A percentile compares a stretch with the other conserved stretches of the same genome.
Conservation (phyloP, 1,139 yeast species). For the Hyphopichia burtonii region DNA sequence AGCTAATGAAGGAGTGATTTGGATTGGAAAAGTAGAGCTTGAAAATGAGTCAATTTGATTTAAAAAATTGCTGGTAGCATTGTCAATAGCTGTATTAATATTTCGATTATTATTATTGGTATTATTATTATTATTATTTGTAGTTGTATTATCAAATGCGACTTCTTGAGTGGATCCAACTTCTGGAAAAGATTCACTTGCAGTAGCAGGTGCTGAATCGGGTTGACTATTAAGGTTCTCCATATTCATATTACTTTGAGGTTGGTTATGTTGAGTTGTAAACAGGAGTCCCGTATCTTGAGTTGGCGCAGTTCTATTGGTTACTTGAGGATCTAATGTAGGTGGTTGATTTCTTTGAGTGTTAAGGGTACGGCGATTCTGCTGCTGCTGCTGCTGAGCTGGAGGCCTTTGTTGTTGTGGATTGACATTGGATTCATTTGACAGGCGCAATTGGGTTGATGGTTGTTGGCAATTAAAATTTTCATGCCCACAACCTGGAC, state of each 20-base stretch:
- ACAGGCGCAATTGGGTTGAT: conserved; percentile 5
- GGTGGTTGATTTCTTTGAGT: conserved; percentile 2
- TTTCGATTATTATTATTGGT: background rate
- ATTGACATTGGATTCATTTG: conserved; percentile 1
- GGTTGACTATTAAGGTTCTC: conserved; percentile 1
- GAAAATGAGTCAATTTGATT: conserved; percentile 5
- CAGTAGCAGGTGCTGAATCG: conserved; percentile 1
- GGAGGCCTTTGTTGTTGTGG: conserved; percentile 5
- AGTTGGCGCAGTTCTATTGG: conserved; percentile 1
- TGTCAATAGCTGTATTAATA: background rate
- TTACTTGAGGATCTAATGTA: background rate
- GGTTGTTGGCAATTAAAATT: background rate
- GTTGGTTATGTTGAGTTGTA: background rate
- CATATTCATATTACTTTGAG: background rate
- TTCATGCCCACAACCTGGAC: background rate
- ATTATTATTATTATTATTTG: background rate
- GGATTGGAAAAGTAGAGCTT: background rate
- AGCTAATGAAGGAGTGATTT: conserved; percentile 12
- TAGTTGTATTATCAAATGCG: background rate
- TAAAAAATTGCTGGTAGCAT: conserved; percentile 3
- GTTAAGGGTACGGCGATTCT: background rate
- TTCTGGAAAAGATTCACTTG: background rate
- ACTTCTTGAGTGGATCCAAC: background rate
- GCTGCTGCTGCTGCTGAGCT: conserved; percentile 3
- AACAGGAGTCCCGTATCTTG: background rate